Evolutionary conservation across 2,329 filamentous ascomycete genomes (phyloP).

Genomic region (Phialophora verrucosa): DNA sequence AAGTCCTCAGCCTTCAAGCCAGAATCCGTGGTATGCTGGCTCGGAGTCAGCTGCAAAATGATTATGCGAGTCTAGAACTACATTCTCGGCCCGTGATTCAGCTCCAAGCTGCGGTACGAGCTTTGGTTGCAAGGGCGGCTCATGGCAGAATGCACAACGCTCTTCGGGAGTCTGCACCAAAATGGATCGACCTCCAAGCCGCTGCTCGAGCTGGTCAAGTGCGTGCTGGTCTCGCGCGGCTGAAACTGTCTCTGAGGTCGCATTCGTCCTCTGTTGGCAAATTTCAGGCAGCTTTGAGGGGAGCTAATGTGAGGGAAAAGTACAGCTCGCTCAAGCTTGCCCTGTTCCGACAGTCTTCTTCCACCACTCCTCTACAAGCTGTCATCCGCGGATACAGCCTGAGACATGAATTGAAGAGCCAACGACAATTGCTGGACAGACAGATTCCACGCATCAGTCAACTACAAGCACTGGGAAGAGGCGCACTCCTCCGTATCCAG

Average conservation of each 20-base stretch:
- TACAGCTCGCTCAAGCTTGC: slow-evolving; percentile 55
- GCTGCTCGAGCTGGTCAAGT: slow-evolving; percentile 49
- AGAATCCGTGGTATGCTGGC: slow-evolving; percentile 63
- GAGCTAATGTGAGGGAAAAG: slow-evolving; percentile 50
- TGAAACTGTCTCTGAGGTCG: slow-evolving; percentile 49
- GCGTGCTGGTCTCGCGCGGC: slow-evolving; percentile 43
- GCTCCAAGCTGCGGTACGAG: slow-evolving; percentile 47
- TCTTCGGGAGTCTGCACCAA: slow-evolving; percentile 49
- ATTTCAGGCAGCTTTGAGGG: slow-evolving; percentile 61
- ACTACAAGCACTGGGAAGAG: slow-evolving; percentile 50
- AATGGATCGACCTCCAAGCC: slow-evolving; percentile 55
- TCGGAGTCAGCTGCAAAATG: slow-evolving; percentile 25
- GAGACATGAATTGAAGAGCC: slow-evolving; percentile 43
- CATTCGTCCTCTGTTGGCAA: slow-evolving; percentile 53
- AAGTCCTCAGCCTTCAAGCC: slow-evolving; percentile 67
- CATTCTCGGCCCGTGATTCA: slow-evolving; percentile 53
- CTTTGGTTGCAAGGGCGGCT: slow-evolving; percentile 45
- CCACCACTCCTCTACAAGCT: slow-evolving; percentile 69
- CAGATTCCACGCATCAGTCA: slow-evolving; percentile 44
- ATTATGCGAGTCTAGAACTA: slow-evolving; percentile 30
- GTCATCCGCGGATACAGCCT: slow-evolving; percentile 48
- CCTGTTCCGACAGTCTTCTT: slow-evolving; percentile 63
- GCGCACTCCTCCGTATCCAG: slow-evolving; percentile 49
- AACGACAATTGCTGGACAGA: slow-evolving; percentile 43
- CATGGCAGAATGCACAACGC: slow-evolving; percentile 49